Percentiles rank a stretch among this genome's conserved stretches.
These are phyloP conservation scores for Artemisia argyi DNA, from an alignment of 129 eudicot species.

Conservation along the genomic window DNA sequence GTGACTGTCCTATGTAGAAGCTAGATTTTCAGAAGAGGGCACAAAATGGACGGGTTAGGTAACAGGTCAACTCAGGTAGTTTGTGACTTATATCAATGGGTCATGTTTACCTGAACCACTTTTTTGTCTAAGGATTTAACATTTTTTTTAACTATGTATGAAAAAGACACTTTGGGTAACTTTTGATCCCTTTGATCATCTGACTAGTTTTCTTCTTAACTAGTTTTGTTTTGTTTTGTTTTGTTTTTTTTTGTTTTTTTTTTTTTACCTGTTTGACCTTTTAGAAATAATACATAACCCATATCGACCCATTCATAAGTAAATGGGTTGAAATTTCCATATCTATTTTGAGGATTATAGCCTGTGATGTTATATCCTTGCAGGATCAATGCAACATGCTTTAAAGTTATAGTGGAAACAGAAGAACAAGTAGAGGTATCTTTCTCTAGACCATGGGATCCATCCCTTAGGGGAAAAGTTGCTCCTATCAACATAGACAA, in stretches of 20 bases:
- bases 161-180: neutral
- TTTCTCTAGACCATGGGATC: conserved; percentile 41
- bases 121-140: neutral
- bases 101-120: neutral
- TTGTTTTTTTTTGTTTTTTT: neutral
- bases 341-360: neutral
- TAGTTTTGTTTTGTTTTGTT: neutral
- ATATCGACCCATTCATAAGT: neutral
- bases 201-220: neutral
- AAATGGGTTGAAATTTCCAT: neutral
- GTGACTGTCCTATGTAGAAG: conserved; percentile 11
- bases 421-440: conserved; percentile 45
- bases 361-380: neutral
- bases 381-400: conserved; percentile 41
- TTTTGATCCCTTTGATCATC: neutral
- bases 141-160: neutral
- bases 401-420: conserved; percentile 40
- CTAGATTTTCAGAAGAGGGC: conserved; percentile 12
- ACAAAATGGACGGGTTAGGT: neutral
- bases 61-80: neutral
- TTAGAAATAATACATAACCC: neutral
- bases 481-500: conserved; percentile 46
- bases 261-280: neutral
- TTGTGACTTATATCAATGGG: neutral
- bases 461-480: conserved; percentile 35